These are phyloP conservation scores for Sanghuangporus weigelae DNA, from an alignment of 1,284 basidiomycete species.

Conservation along the genomic window DNA sequence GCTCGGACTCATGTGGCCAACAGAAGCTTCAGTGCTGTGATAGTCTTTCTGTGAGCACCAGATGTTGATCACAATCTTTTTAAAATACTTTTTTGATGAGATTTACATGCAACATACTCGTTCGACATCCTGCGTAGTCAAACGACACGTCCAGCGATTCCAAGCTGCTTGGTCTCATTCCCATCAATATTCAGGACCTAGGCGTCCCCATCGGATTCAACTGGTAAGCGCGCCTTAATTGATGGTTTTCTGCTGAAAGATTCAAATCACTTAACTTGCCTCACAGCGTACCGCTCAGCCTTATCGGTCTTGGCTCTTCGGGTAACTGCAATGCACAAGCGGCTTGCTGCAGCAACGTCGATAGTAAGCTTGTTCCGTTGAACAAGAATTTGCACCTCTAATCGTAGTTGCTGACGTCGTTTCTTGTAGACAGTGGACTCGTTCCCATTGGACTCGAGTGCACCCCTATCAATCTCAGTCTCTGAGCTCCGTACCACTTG, in stretches of 20 bases:
- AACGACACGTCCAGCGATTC: not conserved
- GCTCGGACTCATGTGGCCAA: too few relatives aligned
- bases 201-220: conserved; percentile 7
- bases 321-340: conserved; percentile 6
- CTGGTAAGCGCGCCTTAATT: conserved; percentile 1
- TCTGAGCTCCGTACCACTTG: not conserved
- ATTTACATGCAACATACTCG: not conserved
- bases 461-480: conserved; percentile 6
- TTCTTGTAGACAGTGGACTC: not conserved
- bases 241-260: not conserved
- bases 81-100: too few relatives aligned
- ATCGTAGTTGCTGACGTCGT: not conserved
- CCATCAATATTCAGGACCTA: not conserved
- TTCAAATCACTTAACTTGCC: not conserved
- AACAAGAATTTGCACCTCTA: too few relatives aligned
- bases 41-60: too few relatives aligned
- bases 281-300: conserved; percentile 1
- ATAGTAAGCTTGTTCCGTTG: not conserved
- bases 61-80: too few relatives aligned
- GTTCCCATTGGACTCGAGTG: conserved; percentile 13
- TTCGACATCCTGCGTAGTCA: not conserved
- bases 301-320: conserved; percentile 1
- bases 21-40: too few relatives aligned
- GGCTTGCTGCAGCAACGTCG: conserved; percentile 4
- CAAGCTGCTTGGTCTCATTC: not conserved